These are phyloP conservation scores for Medicago lupulina DNA, from an alignment of 306 rosid genomes.

Conservation along the genomic window DNA sequence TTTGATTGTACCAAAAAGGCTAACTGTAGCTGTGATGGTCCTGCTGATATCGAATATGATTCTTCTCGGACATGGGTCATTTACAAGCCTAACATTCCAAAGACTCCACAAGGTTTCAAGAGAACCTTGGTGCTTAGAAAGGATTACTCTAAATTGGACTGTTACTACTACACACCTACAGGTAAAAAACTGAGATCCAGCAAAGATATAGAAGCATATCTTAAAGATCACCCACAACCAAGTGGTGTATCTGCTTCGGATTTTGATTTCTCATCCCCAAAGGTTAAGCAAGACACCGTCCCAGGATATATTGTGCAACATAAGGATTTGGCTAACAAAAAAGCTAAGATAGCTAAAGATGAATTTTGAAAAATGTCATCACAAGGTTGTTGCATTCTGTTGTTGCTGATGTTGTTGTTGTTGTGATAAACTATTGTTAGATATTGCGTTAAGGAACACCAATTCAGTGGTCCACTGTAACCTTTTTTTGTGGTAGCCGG, in stretches of 20 bases:
- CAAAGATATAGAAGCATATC: constrained; percentile 60
- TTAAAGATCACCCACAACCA: constrained; percentile 62
- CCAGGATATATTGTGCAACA: constrained; percentile 54
- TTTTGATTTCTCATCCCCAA: constrained; percentile 74
- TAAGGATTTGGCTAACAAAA: constrained; percentile 55
- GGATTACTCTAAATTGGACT: constrained; percentile 83
- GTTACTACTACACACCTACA: constrained; percentile 66
- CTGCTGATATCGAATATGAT: constrained; percentile 75
- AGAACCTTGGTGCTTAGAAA: constrained; percentile 73
- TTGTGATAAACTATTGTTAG: constrained; percentile 14
- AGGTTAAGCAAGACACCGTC: constrained; percentile 78
- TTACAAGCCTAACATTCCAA: constrained; percentile 81
- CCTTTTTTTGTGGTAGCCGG: no score
- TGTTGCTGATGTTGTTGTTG: no score
- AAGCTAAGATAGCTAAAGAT: constrained; percentile 42
- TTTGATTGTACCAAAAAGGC: constrained; percentile 63
- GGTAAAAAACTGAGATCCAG: constrained; percentile 79
- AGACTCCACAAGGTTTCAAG: constrained; percentile 28
- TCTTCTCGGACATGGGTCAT: constrained; percentile 83
- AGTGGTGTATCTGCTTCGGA: constrained; percentile 48
- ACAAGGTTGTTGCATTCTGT: constrained; percentile 29
- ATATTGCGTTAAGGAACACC: not conserved
- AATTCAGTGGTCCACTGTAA: not conserved
- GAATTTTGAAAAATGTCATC: constrained; percentile 28
- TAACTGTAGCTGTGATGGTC: constrained; percentile 64